Percentiles rank a stretch among this genome's conserved stretches.
Conservation (phyloP, 345 rosid species). For the Eutrema heterophyllum region DNA sequence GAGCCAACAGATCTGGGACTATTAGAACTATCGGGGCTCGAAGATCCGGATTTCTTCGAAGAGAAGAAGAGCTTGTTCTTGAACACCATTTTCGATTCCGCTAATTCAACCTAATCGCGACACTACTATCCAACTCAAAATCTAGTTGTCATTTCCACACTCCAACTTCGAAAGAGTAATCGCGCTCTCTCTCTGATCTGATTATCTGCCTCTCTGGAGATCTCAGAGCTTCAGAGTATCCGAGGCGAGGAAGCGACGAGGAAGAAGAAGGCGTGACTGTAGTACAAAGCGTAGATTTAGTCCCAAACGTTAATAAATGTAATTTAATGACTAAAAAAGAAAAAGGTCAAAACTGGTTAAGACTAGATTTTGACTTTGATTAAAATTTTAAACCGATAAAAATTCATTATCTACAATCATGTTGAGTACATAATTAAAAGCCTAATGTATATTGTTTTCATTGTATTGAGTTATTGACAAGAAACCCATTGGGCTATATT, state of each 20-base stretch:
- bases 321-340: not conserved
- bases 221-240: slow-evolving; percentile 9
- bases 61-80: slow-evolving; percentile 93
- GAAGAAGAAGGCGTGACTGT: slow-evolving; percentile 31
- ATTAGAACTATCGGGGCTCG: slow-evolving; percentile 82
- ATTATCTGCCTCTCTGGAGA: slow-evolving; percentile 9
- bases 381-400: not conserved
- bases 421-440: not conserved
- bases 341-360: slow-evolving; percentile 20
- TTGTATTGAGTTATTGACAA: too few relatives aligned
- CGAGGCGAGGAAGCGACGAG: slow-evolving; percentile 21
- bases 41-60: slow-evolving; percentile 82
- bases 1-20: slow-evolving; percentile 88
- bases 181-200: not conserved
- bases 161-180: slow-evolving; percentile 22
- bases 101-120: slow-evolving; percentile 16
- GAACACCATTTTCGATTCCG: slow-evolving; percentile 63
- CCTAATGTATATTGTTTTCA: not conserved
- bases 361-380: slow-evolving; percentile 23
- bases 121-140: slow-evolving; percentile 2
- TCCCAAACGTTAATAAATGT: not conserved
- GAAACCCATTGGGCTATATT: not conserved
- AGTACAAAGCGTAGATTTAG: slow-evolving; percentile 23
- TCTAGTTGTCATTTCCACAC: not conserved
- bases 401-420: not conserved